phyloP scores from a whole-genome alignment of 1,284 basidiomycete species.

The Agroathelia rolfsii region DNA sequence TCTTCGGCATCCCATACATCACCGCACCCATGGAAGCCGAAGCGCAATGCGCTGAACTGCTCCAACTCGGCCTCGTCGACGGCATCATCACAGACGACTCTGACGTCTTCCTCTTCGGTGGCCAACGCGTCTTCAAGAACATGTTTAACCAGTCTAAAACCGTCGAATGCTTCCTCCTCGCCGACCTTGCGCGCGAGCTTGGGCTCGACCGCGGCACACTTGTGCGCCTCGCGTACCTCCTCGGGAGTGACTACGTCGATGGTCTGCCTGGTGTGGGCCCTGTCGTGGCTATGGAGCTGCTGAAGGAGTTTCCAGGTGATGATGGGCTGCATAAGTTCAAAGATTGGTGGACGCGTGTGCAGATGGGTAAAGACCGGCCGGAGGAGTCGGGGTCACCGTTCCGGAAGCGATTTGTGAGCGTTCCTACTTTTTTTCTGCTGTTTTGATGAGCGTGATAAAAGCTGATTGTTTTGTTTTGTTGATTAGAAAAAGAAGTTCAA shows the following conservation, averaged over 20 bases:
- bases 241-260: constrained; percentile 97
- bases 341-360: constrained; percentile 95
- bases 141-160: constrained; percentile 99
- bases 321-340: constrained; percentile 81
- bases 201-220: constrained; percentile 83
- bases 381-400: constrained; percentile 70
- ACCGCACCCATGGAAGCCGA: constrained; percentile 99
- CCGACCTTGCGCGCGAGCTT: constrained; percentile 83
- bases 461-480: constrained; percentile 5
- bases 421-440: not conserved
- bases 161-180: constrained; percentile 87
- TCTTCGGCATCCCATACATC: constrained; percentile 97
- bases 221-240: constrained; percentile 82
- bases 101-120: constrained; percentile 97
- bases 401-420: constrained; percentile 75
- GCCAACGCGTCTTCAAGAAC: constrained; percentile 89
- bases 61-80: constrained; percentile 80
- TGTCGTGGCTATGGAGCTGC: constrained; percentile 91
- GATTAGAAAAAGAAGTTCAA: constrained; percentile 83
- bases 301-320: constrained; percentile 83
- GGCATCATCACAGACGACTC: constrained; percentile 99
- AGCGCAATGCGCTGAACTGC: constrained; percentile 94
- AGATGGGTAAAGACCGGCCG: constrained; percentile 74
- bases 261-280: constrained; percentile 93
- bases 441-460: constrained; percentile 1